Percentiles rank a stretch among this genome's conserved stretches.
Evolutionary conservation across 176 grass and related monocot species (phyloP).

Genomic region (Musa acuminata): DNA sequence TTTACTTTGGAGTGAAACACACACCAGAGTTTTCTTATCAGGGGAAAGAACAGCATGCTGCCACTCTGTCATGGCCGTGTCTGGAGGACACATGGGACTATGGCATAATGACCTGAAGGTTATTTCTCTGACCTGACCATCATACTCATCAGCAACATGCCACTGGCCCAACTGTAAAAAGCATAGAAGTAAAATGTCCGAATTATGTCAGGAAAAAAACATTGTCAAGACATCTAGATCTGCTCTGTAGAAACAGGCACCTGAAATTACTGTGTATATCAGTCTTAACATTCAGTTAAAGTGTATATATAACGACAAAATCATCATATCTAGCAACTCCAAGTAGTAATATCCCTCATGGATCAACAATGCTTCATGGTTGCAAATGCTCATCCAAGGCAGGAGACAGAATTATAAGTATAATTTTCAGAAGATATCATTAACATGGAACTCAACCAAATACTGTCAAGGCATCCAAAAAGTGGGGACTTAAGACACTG

Average conservation of each 20-base stretch:
- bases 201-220: not conserved
- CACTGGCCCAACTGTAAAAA: constrained; percentile 75
- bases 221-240: not conserved
- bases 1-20: constrained; percentile 14
- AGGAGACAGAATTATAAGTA: not conserved
- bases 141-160: constrained; percentile 87
- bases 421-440: not conserved
- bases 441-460: not conserved
- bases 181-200: constrained; percentile 3
- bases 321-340: too few species aligned
- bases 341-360: not conserved
- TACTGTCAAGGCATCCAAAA: not conserved
- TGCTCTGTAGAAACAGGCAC: too few species aligned
- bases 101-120: constrained; percentile 88
- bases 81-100: constrained; percentile 96
- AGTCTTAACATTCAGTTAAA: too few species aligned
- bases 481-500: not conserved
- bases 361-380: not conserved
- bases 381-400: not conserved
- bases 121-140: constrained; percentile 95
- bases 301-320: too few species aligned
- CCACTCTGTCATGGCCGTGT: constrained; percentile 94
- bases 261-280: too few species aligned
- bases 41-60: constrained; percentile 77
- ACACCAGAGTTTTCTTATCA: constrained; percentile 80